Conservation (phyloP, 305 asterid species). For the Rubia tinctorum region DNA sequence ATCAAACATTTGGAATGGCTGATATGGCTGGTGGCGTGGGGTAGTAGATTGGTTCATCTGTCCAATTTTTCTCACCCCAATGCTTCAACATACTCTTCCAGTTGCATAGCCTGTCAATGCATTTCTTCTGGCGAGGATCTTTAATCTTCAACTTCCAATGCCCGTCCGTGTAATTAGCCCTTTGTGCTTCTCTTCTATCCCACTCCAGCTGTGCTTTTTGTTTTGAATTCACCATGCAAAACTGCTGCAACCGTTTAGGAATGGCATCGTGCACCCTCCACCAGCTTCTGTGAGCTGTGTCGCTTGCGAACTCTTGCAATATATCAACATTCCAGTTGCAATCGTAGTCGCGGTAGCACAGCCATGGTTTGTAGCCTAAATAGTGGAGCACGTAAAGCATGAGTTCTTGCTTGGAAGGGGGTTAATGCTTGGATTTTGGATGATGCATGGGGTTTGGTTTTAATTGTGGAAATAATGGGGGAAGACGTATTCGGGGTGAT, state of each 20-base stretch:
- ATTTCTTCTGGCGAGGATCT: conserved; percentile 28
- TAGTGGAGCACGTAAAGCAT: conserved; percentile 78
- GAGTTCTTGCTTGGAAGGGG: too few relatives aligned
- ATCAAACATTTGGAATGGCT: background rate
- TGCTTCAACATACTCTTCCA: conserved; percentile 10
- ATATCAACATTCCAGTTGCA: conserved; percentile 84
- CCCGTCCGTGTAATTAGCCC: conserved; percentile 64
- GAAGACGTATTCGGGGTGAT: too few relatives aligned
- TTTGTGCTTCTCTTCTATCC: conserved; percentile 81
- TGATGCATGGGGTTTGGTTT: too few relatives aligned
- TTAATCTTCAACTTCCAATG: conserved; percentile 69
- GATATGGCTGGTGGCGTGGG: background rate
- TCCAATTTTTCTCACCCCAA: conserved; percentile 9
- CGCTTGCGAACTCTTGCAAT: conserved; percentile 77
- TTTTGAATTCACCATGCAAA: conserved; percentile 71
- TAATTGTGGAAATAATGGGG: too few relatives aligned
- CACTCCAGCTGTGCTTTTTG: conserved; percentile 87
- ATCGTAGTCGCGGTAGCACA: conserved; percentile 84
- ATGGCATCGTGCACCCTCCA: conserved; percentile 92
- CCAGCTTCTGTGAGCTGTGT: conserved; percentile 81
- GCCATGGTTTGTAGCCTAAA: conserved; percentile 83
- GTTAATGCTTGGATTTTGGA: too few relatives aligned
- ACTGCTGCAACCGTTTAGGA: conserved; percentile 72
- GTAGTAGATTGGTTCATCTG: background rate
- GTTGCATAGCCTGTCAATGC: background rate